phyloP scores from a whole-genome alignment of 2,329 filamentous ascomycete genomes.

The Exophiala sideris region DNA sequence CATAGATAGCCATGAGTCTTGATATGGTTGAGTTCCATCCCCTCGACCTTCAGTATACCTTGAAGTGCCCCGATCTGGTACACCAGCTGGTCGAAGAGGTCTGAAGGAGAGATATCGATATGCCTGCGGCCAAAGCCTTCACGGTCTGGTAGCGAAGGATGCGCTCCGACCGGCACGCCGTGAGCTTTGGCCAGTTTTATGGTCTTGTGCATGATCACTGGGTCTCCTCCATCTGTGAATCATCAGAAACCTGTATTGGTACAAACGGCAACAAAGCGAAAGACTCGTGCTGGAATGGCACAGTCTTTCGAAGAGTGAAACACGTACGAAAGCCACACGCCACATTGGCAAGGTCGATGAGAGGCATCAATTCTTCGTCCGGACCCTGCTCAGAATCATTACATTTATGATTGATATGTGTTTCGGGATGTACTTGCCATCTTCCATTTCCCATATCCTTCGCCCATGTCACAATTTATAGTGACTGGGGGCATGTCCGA shows the following conservation, averaged over 20 bases:
- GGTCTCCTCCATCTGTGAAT: conserved; percentile 48
- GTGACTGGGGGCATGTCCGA: no score
- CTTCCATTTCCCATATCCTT: no score
- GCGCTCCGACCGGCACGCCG: conserved; percentile 56
- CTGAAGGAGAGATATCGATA: conserved; percentile 56
- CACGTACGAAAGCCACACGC: conserved; percentile 53
- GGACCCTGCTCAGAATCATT: conserved; percentile 38
- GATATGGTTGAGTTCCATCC: conserved; percentile 55
- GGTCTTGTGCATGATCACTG: conserved; percentile 59
- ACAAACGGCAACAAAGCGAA: no score
- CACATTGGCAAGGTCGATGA: conserved; percentile 61
- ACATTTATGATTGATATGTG: no score
- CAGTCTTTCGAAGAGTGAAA: background rate
- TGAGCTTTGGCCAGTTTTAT: conserved; percentile 57
- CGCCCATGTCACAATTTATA: no score
- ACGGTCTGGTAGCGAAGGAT: conserved; percentile 62
- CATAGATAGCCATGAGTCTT: conserved; percentile 61
- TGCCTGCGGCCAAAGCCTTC: conserved; percentile 62
- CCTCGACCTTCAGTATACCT: conserved; percentile 56
- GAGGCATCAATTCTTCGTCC: conserved; percentile 57
- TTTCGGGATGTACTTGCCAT: no score
- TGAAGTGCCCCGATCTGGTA: conserved; percentile 63
- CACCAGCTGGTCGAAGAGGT: conserved; percentile 54
- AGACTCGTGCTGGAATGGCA: no score
- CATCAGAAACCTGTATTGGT: no score